phyloP scores from a whole-genome alignment of 441 rosid species.

The Iberis amara region DNA sequence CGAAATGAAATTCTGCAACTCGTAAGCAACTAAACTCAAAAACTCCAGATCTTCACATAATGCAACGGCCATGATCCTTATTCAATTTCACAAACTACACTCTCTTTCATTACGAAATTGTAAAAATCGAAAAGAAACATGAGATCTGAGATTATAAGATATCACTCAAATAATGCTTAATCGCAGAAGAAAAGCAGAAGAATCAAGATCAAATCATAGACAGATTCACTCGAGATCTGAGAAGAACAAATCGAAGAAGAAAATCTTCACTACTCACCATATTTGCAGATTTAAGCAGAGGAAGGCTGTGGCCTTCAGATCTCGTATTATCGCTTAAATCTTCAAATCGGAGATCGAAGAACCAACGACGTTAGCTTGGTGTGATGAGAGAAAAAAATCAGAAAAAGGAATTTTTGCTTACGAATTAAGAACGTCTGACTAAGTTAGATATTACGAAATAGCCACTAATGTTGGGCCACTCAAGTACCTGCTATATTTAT shows the following conservation, averaged over 20 bases:
- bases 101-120: neutral
- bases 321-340: constrained; percentile 23
- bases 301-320: constrained; percentile 19
- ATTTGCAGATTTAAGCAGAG: constrained; percentile 32
- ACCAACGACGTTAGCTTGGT: constrained; percentile 15
- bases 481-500: neutral
- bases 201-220: constrained; percentile 31
- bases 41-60: constrained; percentile 3
- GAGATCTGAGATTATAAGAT: constrained; percentile 20
- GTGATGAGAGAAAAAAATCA: neutral
- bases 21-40: neutral
- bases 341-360: constrained; percentile 24
- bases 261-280: constrained; percentile 58
- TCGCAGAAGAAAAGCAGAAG: neutral
- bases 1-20: neutral
- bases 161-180: constrained; percentile 23
- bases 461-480: constrained; percentile 19
- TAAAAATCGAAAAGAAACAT: neutral
- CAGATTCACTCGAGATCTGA: constrained; percentile 52
- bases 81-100: constrained; percentile 12
- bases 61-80: constrained; percentile 12
- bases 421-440: constrained; percentile 11
- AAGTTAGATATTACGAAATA: constrained; percentile 7
- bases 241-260: constrained; percentile 8
- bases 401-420: constrained; percentile 8